phyloP scores from a whole-genome alignment of 108 stramenopile genomes.

The Cyclotella cryptica region DNA sequence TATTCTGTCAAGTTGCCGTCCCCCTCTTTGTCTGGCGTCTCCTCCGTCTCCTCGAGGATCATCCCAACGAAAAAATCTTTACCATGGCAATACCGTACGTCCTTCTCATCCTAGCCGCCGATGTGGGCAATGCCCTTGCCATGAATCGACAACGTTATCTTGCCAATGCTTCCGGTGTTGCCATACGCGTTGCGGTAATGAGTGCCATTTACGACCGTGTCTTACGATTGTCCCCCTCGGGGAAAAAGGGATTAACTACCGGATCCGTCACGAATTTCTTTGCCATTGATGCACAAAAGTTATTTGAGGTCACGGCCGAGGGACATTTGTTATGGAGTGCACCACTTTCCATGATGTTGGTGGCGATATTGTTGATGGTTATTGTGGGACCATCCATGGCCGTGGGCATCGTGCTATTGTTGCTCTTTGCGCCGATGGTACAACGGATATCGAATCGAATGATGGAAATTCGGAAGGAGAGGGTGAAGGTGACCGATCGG shows the following conservation, averaged over 20 bases:
- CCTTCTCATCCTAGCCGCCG: slow-evolving; percentile 51
- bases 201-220: slow-evolving; percentile 67
- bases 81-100: slow-evolving; percentile 56
- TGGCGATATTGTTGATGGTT: slow-evolving; percentile 66
- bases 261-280: slow-evolving; percentile 82
- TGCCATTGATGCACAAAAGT: slow-evolving; percentile 85
- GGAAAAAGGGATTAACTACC: slow-evolving; percentile 66
- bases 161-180: slow-evolving; percentile 67
- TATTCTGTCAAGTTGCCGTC: slow-evolving; percentile 68
- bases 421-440: slow-evolving; percentile 77
- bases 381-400: slow-evolving; percentile 75
- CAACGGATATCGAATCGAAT: slow-evolving; percentile 62
- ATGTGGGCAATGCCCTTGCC: slow-evolving; percentile 64
- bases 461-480: slow-evolving; percentile 64
- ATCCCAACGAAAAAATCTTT: slow-evolving; percentile 44
- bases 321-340: slow-evolving; percentile 90
- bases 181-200: slow-evolving; percentile 63
- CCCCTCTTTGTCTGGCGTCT: slow-evolving; percentile 81
- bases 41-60: slow-evolving; percentile 64
- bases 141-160: slow-evolving; percentile 80
- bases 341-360: slow-evolving; percentile 78
- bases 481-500: slow-evolving; percentile 74
- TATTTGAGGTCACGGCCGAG: slow-evolving; percentile 84
- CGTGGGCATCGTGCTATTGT: slow-evolving; percentile 71
- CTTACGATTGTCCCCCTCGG: slow-evolving; percentile 66